Evolutionary conservation across 164 flowering plant species (phyloP), one percentile per base, ranked within the genome.

Genomic region (Chimonanthus salicifolius): DNA sequence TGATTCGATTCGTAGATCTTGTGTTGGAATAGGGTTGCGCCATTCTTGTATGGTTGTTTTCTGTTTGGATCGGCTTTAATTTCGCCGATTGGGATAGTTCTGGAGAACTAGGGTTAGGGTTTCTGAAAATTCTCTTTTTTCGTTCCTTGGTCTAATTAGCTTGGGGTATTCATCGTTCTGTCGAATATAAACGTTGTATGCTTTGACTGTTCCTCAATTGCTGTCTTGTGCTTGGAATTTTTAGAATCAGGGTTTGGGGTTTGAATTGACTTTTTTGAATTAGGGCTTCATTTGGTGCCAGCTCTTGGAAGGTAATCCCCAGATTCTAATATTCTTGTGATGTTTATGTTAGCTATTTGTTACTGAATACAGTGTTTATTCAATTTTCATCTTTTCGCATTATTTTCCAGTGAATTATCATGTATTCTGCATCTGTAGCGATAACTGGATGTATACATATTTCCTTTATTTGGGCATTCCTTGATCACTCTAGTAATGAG

Each of bases 71-170:
- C 74, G 47, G 71, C 33, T 44, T 60, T 43, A 33, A 74, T 62
- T 80, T 82, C 73, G 47, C 21, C 43, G 64, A 45, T 67, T 77
- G n/a, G 43, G 10, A 15, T 45, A 64, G 21, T 62, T 15, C 54
- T 70, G 46, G 48, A 48, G 45, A 48, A 44, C 76, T 81, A 80
- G 85, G 81, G 79, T 81, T 86, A 75, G 82, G 82, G 77, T 77
- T 82, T 70, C 21, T 8, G 68, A 47, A 49, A 51, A 45, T 68
- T 72, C 45, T 63, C 77, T 74, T 11, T 74, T 78, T 73, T 58
- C 16, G 68, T 75, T 4, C 68, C 4, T 58, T 69, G 7, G 9
- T 49, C 10, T 18, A 69, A 78, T 80, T 74, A 18, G 44, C 3
- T 71, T 68, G 63, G 68, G 74, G 15, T 64, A 73, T 47, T 16